A percentile compares a stretch with the other conserved stretches of the same genome.
phyloP scores from a whole-genome alignment of 805 yeast species.

The Ogataea paradorogensis region DNA sequence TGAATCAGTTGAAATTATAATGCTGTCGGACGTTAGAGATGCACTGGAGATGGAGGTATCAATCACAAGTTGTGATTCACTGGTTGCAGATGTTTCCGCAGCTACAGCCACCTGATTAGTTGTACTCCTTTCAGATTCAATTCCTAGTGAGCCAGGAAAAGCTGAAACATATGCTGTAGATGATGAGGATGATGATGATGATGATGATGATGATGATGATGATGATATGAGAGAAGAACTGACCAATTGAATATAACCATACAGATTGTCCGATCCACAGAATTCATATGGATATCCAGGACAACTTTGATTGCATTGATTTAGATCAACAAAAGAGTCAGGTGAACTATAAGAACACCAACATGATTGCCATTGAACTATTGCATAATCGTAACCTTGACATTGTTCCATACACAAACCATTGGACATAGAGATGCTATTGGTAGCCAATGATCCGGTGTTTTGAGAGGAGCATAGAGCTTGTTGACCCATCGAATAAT shows the following conservation, averaged over 20 bases:
- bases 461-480: slow-evolving; percentile 29
- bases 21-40: slow-evolving; percentile 12
- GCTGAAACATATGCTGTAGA: slow-evolving; percentile 10
- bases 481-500: slow-evolving; percentile 4
- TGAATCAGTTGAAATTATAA: too few species aligned
- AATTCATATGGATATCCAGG: slow-evolving; percentile 44
- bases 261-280: slow-evolving; percentile 35
- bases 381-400: slow-evolving; percentile 39
- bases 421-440: slow-evolving; percentile 31
- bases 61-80: too few species aligned
- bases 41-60: too few species aligned
- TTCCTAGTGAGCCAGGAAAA: too few species aligned
- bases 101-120: too few species aligned
- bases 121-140: too few species aligned
- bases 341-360: slow-evolving; percentile 51
- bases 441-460: slow-evolving; percentile 21
- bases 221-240: slow-evolving; percentile 5
- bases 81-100: too few species aligned
- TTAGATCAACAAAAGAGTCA: slow-evolving; percentile 31
- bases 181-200: slow-evolving; percentile 13
- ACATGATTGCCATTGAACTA: slow-evolving; percentile 42
- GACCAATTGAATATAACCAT: slow-evolving; percentile 23
- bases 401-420: slow-evolving; percentile 45
- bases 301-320: slow-evolving; percentile 39
- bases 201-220: slow-evolving; percentile 4